phyloP scores from a whole-genome alignment of 805 yeast genomes.

The Cyberlindnera galapagoensis region DNA sequence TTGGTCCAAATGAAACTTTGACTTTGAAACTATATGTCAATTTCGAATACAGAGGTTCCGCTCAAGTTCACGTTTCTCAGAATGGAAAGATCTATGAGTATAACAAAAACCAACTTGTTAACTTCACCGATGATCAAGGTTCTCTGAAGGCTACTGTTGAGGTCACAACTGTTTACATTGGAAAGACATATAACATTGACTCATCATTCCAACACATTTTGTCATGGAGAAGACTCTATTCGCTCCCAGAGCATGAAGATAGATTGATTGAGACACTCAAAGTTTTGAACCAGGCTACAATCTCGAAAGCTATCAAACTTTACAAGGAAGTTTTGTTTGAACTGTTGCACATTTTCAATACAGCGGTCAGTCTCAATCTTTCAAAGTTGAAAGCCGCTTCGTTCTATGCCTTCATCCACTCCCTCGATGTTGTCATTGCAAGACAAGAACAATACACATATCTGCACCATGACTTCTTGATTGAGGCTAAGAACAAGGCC shows the following conservation, averaged over 20 bases:
- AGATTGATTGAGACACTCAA: slow-evolving; percentile 42
- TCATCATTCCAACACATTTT: slow-evolving; percentile 45
- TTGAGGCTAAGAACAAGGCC: slow-evolving; percentile 23
- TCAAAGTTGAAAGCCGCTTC: slow-evolving; percentile 27
- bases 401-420: slow-evolving; percentile 53
- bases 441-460: slow-evolving; percentile 58
- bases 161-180: slow-evolving; percentile 58
- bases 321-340: slow-evolving; percentile 50
- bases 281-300: slow-evolving; percentile 47
- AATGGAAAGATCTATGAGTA: slow-evolving; percentile 43
- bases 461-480: slow-evolving; percentile 47
- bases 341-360: slow-evolving; percentile 31
- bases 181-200: slow-evolving; percentile 59
- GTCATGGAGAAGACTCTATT: slow-evolving; percentile 40
- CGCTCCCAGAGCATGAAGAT: slow-evolving; percentile 33
- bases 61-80: slow-evolving; percentile 43
- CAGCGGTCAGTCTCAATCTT: slow-evolving; percentile 15
- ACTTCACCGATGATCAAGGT: slow-evolving; percentile 32
- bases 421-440: slow-evolving; percentile 57
- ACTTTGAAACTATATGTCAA: slow-evolving; percentile 53
- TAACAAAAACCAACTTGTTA: slow-evolving; percentile 40
- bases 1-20: slow-evolving; percentile 46
- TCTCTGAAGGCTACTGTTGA: slow-evolving; percentile 40
- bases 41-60: slow-evolving; percentile 56
- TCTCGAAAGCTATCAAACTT: slow-evolving; percentile 46